phyloP scores from a whole-genome alignment of 2,329 filamentous ascomycete species.

The Colletotrichum australisinense region DNA sequence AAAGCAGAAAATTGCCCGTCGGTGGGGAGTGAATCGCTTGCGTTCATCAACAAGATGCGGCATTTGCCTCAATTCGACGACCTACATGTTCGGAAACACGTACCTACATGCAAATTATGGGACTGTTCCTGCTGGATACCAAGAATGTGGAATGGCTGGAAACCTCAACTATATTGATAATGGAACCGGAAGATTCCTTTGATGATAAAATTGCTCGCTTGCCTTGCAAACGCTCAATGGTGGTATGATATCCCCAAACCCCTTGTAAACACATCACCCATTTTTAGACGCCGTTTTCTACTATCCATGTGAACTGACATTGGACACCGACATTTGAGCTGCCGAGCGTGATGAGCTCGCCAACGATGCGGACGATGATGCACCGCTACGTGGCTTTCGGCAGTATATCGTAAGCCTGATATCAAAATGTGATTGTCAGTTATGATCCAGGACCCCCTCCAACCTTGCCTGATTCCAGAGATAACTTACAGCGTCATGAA shows the following conservation, averaged over 20 bases:
- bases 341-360: conserved; percentile 25
- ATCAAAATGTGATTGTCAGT: conserved; percentile 36
- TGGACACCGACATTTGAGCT: conserved; percentile 22
- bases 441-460: not conserved
- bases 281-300: not conserved
- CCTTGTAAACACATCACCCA: conserved; percentile 1
- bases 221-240: not conserved
- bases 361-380: conserved; percentile 36
- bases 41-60: not conserved
- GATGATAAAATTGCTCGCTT: not conserved
- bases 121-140: not conserved
- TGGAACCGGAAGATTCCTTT: not conserved
- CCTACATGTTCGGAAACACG: too few relatives aligned
- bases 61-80: not conserved
- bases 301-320: conserved; percentile 11
- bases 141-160: not conserved
- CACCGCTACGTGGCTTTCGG: conserved; percentile 40
- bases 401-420: conserved; percentile 45
- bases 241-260: conserved; percentile 9
- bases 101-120: not conserved
- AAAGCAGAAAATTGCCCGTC: not conserved
- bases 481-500: conserved; percentile 52
- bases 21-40: not conserved
- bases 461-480: conserved; percentile 7
- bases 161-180: too few relatives aligned